Evolutionary conservation across 1,284 basidiomycete genomes (phyloP).

Genomic region (Moesziomyces antarcticus): DNA sequence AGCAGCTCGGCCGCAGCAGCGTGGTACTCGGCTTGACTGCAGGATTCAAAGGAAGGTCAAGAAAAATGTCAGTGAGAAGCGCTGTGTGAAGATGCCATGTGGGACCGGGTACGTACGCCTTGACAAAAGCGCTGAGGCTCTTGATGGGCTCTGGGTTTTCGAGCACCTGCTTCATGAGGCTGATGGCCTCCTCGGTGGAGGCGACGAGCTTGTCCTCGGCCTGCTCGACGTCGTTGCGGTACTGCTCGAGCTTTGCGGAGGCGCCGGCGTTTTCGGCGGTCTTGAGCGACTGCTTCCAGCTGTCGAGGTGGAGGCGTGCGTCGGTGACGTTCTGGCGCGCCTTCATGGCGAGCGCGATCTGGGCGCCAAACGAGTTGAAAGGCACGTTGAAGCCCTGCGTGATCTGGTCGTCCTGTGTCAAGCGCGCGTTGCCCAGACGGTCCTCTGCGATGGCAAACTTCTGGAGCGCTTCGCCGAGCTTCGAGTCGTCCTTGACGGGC

Average conservation of each 20-base stretch:
- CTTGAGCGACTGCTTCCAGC: constrained; percentile 64
- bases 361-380: constrained; percentile 73
- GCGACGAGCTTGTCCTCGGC: constrained; percentile 77
- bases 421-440: constrained; percentile 83
- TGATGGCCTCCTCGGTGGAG: constrained; percentile 97
- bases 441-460: constrained; percentile 87
- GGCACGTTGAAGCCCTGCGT: constrained; percentile 81
- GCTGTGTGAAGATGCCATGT: neutral
- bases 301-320: constrained; percentile 65
- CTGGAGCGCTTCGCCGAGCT: constrained; percentile 76
- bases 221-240: constrained; percentile 62
- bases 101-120: constrained; percentile 75
- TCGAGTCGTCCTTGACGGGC: constrained; percentile 46
- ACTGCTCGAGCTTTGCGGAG: constrained; percentile 53
- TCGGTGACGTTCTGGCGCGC: constrained; percentile 64
- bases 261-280: constrained; percentile 52
- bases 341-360: constrained; percentile 65
- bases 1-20: constrained; percentile 79
- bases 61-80: constrained; percentile 1
- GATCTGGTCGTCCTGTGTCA: constrained; percentile 84
- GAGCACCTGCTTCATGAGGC: constrained; percentile 95
- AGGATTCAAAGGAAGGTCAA: neutral
- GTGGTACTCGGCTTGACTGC: constrained; percentile 80
- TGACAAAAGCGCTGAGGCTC: constrained; percentile 89
- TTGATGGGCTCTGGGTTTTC: constrained; percentile 97